These are phyloP conservation scores for Globisporangium irregulare DNA, from an alignment of 352 stramenopile species.

Conservation along the genomic window DNA sequence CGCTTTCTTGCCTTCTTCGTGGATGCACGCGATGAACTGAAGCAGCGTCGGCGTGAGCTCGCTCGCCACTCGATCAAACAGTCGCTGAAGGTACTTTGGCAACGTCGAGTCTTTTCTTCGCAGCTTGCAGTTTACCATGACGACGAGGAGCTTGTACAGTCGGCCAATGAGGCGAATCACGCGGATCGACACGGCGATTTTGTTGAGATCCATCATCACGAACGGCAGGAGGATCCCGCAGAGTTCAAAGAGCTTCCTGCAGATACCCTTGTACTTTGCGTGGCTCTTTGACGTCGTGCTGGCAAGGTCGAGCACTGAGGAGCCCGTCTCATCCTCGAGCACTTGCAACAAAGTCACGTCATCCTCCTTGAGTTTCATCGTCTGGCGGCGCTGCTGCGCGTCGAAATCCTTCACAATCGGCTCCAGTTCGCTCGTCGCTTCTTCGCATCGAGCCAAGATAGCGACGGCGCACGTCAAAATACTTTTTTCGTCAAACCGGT, in stretches of 20 bases:
- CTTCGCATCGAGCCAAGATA: constrained; percentile 32
- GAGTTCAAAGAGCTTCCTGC: constrained; percentile 30
- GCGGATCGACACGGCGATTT: constrained; percentile 27
- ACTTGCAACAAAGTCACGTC: constrained; percentile 32
- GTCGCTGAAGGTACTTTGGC: constrained; percentile 34
- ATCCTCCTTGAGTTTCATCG: constrained; percentile 38
- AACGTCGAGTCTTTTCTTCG: constrained; percentile 37
- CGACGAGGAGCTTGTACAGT: constrained; percentile 51
- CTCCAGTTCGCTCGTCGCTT: constrained; percentile 29
- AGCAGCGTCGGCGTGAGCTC: constrained; percentile 44
- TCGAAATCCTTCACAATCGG: constrained; percentile 32
- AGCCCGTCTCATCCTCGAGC: constrained; percentile 35
- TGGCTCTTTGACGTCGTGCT: constrained; percentile 16
- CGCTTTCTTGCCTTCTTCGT: constrained; percentile 36
- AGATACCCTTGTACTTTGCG: constrained; percentile 32
- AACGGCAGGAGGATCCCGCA: constrained; percentile 39
- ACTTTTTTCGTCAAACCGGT: constrained; percentile 28
- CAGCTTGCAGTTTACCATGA: constrained; percentile 40
- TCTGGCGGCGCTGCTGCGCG: constrained; percentile 31
- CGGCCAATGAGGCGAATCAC: constrained; percentile 42
- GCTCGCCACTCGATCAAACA: constrained; percentile 46
- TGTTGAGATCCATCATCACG: constrained; percentile 47
- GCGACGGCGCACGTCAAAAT: constrained; percentile 31
- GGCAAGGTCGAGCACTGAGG: constrained; percentile 26
- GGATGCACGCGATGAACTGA: constrained; percentile 49